Evolutionary conservation across 352 stramenopile species (phyloP).

Genomic region (Phytopythium oedochilum): DNA sequence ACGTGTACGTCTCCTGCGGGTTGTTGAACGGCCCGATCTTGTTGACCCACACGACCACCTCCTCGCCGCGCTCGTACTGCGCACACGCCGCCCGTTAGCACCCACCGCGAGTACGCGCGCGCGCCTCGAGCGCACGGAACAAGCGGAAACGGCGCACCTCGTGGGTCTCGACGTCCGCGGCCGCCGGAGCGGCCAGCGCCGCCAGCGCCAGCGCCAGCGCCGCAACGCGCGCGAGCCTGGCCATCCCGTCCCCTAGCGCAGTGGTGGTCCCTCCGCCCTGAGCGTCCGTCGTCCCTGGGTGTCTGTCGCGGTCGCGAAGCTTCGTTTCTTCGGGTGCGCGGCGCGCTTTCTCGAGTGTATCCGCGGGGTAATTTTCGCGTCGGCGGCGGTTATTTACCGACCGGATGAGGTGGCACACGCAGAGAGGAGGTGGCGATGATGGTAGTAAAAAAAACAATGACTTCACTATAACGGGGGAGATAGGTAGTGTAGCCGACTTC

Average conservation of each 20-base stretch:
- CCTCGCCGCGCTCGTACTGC: slow-evolving; percentile 67
- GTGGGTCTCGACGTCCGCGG: slow-evolving; percentile 51
- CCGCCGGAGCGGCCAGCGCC: slow-evolving; percentile 8
- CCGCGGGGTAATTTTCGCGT: not conserved
- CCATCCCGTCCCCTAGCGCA: not conserved
- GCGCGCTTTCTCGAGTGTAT: too few species aligned
- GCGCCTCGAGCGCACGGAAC: too few species aligned
- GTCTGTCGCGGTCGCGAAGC: not conserved
- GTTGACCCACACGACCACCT: slow-evolving; percentile 95
- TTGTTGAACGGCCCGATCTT: slow-evolving; percentile 98
- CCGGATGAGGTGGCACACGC: not conserved
- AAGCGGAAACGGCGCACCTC: slow-evolving; percentile 28
- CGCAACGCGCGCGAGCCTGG: not conserved
- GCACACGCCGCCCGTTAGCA: not conserved
- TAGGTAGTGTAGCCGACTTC: too few species aligned
- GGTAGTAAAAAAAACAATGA: not conserved
- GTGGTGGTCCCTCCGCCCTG: not conserved
- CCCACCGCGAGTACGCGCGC: too few species aligned
- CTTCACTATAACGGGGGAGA: not conserved
- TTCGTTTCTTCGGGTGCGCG: not conserved
- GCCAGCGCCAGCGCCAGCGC: slow-evolving; percentile 16
- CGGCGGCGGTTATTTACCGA: not conserved
- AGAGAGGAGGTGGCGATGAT: not conserved
- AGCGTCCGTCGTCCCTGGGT: not conserved
- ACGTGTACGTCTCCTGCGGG: slow-evolving; percentile 99